Base-by-base conservation (phyloP, 140 eudicot species). In the Senecio squalidus region DNA sequence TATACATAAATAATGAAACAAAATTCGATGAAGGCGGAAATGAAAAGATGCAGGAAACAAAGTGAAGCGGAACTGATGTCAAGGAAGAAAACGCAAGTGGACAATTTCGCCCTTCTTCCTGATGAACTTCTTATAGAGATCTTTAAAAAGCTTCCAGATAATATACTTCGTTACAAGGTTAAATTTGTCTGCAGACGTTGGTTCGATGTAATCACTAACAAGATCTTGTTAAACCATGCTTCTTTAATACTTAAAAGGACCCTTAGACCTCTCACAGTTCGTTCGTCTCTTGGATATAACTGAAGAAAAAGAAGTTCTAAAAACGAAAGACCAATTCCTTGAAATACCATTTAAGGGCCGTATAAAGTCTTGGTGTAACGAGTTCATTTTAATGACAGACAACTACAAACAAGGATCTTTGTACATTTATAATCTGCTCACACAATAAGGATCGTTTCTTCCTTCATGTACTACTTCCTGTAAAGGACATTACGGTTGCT, bases 281-380 rank as follows among this genome's bases (percentile, higher is more conserved):
- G n/a, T n/a, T n/a, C 77, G 73, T 15, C 55, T 50, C 25, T 10
- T 63, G 31, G 69, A 53, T 50, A 31, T 70, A 20, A 13, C 40
- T 3, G 81, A 70, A 64, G 64, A 52, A 14, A 27, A 52, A 7
- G 40, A 39, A 18, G 71, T 50, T 6, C 55, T 64, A 6, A 36
- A 26, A 16, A 17, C 40, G 59, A 58, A 41, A 51, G 55, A 64
- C 14, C 60, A 50, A 27, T 25, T 40, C 15, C 26, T 76, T 9
- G 39, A 29, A 6, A 55, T 70, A 43, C 66, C 73, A 0, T 53
- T 43, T 17, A 52, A 14, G 6, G 76, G 81, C 16, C 59, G 64
- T 31, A 52, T 70, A 34, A 76, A 26, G 54, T 70, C 77, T 31
- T 64, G 69, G 60, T 64, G 76, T 26, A 69, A 70, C 22, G 81